Evolutionary conservation across 164 flowering plant genomes (phyloP), one percentile per base, ranked within the genome.

Genomic region (Piper betle): DNA sequence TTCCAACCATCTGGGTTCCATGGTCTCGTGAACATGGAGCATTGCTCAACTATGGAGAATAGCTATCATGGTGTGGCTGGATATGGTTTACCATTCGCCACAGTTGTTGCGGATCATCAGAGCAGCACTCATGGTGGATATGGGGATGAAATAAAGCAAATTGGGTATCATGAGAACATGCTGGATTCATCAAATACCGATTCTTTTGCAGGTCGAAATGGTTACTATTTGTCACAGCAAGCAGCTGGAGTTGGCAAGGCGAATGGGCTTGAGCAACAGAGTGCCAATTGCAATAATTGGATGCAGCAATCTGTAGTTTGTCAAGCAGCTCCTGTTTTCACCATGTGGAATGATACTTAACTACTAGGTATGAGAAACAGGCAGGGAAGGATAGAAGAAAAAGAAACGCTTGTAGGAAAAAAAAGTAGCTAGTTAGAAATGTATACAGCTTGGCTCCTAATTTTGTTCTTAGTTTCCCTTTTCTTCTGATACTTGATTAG

Each of bases 331-430:
- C 84, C 79, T 7, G 57, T 79, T 19, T 83, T 80, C 73, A 75
- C 82, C 0, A 81, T 81, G 2, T 84, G 88, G 92, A 82, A 82
- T 68, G 88, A 86, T 54, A 62, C 81, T 25, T 80, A 74, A 60
- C 54, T 37, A 7, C 3, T 8, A 10, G 50, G 50, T 46, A 12
- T 10, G 50, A 46, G 33, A 46, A 10, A 38, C 37, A 18, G 42
- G 41, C 4, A 48, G 3, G 52, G 9, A 20, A 16, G 57, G 53
- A 41, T 62, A 61, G 46, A 6, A 10, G 46, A 25, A 25, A 25
- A 25, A 25, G 46, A 42, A 42, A 6, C 3, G 50, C 1, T 10
- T 1, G 50, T 10, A 46, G 15, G 12, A 10, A 46, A 46, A n/a
- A 58, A 42, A 3, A 43, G 57, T 37, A 62, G 38, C 33, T 25